Evolutionary conservation across 768 basidiomycete genomes (phyloP).

Genomic region (Phanerodontia chrysosporium): DNA sequence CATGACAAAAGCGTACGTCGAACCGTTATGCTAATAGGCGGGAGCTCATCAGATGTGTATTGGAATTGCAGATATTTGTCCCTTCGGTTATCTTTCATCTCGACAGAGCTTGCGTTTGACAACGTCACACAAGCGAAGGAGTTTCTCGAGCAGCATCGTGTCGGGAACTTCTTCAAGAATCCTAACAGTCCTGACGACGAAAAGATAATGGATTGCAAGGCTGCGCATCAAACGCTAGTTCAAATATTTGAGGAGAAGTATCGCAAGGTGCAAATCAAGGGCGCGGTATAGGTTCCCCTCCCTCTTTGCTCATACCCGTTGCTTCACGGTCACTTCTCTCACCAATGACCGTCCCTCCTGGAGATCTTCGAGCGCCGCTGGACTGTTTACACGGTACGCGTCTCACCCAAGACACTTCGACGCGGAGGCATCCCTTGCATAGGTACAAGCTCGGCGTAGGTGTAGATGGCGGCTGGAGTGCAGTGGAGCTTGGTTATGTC

Average conservation of each 20-base stretch:
- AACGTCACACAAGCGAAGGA: conserved; percentile 51
- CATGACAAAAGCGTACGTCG: conserved; percentile 88
- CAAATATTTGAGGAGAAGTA: conserved; percentile 77
- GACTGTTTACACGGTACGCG: too few relatives aligned
- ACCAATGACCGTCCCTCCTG: background rate
- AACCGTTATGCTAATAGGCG: conserved; percentile 1
- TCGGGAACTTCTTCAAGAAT: conserved; percentile 56
- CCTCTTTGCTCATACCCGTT: background rate
- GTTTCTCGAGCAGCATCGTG: conserved; percentile 70
- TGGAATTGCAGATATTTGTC: conserved; percentile 89
- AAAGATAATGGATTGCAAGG: conserved; percentile 70
- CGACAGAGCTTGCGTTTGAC: conserved; percentile 84
- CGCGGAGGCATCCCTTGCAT: too few relatives aligned
- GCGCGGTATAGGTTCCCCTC: conserved; percentile 61
- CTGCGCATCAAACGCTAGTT: conserved; percentile 49
- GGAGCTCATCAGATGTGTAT: too few relatives aligned
- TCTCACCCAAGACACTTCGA: too few relatives aligned
- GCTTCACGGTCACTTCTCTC: background rate
- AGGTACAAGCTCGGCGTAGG: background rate
- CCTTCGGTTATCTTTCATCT: conserved; percentile 72
- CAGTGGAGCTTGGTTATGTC: background rate
- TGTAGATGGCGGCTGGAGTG: background rate
- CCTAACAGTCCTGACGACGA: conserved; percentile 56
- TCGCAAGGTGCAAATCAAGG: conserved; percentile 85
- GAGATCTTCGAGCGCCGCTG: background rate